Percentiles rank a stretch among this genome's conserved stretches.
phyloP scores from a whole-genome alignment of 2,329 filamentous ascomycete species.

The Sarocladiaceae sp. region DNA sequence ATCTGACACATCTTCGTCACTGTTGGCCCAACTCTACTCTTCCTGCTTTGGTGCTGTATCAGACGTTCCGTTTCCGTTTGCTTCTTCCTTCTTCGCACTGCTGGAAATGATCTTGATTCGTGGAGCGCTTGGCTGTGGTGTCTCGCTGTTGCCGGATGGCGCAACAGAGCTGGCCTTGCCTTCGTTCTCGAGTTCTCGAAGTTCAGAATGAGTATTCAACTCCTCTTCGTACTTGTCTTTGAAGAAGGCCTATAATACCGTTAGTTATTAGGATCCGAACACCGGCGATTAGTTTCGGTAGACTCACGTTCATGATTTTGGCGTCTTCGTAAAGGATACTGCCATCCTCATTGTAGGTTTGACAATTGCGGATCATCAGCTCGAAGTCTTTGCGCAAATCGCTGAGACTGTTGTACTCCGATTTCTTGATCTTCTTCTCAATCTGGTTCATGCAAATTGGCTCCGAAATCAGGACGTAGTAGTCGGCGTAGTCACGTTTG shows the following conservation, averaged over 20 bases:
- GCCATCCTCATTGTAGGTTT: conserved; percentile 94
- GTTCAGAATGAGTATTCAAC: conserved; percentile 49
- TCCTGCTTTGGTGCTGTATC: conserved; percentile 48
- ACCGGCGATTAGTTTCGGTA: background rate
- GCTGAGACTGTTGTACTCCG: conserved; percentile 79
- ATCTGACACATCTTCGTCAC: no score
- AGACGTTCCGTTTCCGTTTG: conserved; percentile 34
- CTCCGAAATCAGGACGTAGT: conserved; percentile 87
- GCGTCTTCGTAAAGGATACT: conserved; percentile 91
- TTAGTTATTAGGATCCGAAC: conserved; percentile 25
- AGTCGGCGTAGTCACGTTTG: conserved; percentile 87
- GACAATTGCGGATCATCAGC: conserved; percentile 83
- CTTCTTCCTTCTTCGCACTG: conserved; percentile 25
- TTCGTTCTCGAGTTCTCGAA: conserved; percentile 50
- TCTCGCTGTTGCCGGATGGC: conserved; percentile 56
- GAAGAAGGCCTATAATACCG: conserved; percentile 48
- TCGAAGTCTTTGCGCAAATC: conserved; percentile 81
- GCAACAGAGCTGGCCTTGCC: conserved; percentile 34
- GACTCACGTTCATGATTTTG: conserved; percentile 80
- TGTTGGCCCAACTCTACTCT: conserved; percentile 33
- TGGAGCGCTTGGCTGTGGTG: conserved; percentile 59
- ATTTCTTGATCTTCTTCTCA: conserved; percentile 90
- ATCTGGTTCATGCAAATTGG: conserved; percentile 98
- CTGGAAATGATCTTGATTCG: conserved; percentile 66
- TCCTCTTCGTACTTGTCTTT: conserved; percentile 49